Conservation (phyloP, 768 basidiomycete species). For the Lactifluus subvellereus region DNA sequence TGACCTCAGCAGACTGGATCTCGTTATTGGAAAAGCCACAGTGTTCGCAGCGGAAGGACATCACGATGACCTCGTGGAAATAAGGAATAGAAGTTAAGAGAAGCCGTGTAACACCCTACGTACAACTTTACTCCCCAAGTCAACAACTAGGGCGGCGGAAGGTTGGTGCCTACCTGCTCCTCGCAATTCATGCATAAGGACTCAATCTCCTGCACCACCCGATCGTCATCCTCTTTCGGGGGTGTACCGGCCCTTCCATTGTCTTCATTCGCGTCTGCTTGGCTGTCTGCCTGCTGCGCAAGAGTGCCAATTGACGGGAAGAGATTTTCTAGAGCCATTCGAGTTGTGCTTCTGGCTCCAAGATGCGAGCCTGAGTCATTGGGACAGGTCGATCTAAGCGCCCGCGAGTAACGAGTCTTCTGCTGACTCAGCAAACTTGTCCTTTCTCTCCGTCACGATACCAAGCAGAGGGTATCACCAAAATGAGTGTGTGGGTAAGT, state of each 20-base stretch:
- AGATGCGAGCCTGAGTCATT: background rate
- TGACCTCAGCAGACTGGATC: constrained; percentile 82
- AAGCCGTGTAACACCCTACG: constrained; percentile 80
- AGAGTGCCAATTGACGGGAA: constrained; percentile 57
- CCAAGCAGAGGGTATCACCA: background rate
- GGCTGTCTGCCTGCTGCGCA: constrained; percentile 43
- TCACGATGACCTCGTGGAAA: constrained; percentile 91
- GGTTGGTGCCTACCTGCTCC: constrained; percentile 60
- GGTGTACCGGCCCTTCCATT: constrained; percentile 7
- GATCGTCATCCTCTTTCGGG: constrained; percentile 45
- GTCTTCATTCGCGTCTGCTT: constrained; percentile 25
- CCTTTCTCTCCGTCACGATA: background rate
- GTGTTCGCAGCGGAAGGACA: constrained; percentile 94
- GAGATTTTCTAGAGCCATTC: constrained; percentile 31
- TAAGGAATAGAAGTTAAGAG: constrained; percentile 92
- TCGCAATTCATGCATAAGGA: constrained; percentile 93
- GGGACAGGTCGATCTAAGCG: background rate
- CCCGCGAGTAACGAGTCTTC: background rate
- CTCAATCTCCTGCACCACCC: constrained; percentile 75
- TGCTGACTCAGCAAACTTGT: constrained; percentile 16
- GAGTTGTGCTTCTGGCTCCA: background rate
- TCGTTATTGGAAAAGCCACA: constrained; percentile 91
- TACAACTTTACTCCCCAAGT: background rate
- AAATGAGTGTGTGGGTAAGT: constrained; percentile 21
- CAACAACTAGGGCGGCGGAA: background rate